Evolutionary conservation across 768 basidiomycete species (phyloP), one percentile per base, ranked within the genome.

Genomic region (Mrakia gelida): DNA sequence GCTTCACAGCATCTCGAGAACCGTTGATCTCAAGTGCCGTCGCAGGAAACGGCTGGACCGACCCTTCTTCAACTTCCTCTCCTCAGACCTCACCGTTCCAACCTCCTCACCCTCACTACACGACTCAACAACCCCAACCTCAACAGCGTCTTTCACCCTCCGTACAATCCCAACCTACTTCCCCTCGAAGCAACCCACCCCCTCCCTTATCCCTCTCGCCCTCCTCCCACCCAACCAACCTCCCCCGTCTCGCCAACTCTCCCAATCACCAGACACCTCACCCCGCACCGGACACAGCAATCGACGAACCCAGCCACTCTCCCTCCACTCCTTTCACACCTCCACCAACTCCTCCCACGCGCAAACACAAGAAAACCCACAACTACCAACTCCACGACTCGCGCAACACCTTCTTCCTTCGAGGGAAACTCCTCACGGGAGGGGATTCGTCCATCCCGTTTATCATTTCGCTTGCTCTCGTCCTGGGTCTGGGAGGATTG

Each of bases 381-480:
- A 41, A 34, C 21, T 70, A 70, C 41, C 67, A 70, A 38, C 80
- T 83, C 11, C 81, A 82, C 59, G 80, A 80, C 34, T 81, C 82
- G 0, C 75, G 80, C 26, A 80, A 82, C 34, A 81, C 82, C 0
- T 96, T 94, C 85, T 91, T 91, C 82, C 86, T 91, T 75, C 80
- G 86, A 0, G 95, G 95, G 0, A 88, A 86, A 76, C 79, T 94
- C 15, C 84, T 98, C 80, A 92, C 91, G 0, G 94, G 95, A 10
- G 93, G 93, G 1, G 96, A 98, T 85, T 88, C 89, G 38, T 91
- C 91, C 0, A 90, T 89, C 86, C 93, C 95, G 7, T 93, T 98
- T 80, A 81, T 93, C 2, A 88, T 87, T 0, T 89, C 89, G 10
- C 85, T 95, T 71, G 82, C 84, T 0, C 75, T 96, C 30, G 85